These are phyloP conservation scores for Raphanus hybrid DNA, from an alignment of 441 rosid genomes.

Conservation along the genomic window DNA sequence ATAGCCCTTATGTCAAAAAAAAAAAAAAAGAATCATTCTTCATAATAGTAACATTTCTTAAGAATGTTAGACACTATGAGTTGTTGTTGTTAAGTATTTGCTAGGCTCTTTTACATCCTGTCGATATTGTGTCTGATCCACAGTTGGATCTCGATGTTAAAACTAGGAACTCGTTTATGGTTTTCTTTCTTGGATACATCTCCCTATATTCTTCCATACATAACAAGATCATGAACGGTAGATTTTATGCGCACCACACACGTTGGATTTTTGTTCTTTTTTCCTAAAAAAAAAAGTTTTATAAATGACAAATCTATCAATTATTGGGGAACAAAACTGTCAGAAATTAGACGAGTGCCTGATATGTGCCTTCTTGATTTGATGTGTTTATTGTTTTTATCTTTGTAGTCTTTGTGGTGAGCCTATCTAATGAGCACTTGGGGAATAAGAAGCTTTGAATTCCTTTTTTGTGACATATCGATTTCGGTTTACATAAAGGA, in stretches of 20 bases:
- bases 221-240: not conserved
- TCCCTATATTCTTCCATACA: not conserved
- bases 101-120: not conserved
- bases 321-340: slow-evolving; percentile 32
- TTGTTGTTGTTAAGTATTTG: not conserved
- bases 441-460: not conserved
- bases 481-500: not conserved
- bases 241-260: not conserved
- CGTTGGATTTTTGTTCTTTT: not conserved
- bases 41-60: no score
- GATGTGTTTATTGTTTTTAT: not conserved
- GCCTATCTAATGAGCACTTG: not conserved
- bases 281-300: not conserved
- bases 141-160: not conserved
- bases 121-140: not conserved
- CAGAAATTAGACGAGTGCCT: slow-evolving; percentile 18
- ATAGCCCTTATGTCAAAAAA: no score
- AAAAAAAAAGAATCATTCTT: no score
- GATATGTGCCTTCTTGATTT: slow-evolving; percentile 7
- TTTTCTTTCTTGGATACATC: not conserved
- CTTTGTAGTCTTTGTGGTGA: not conserved
- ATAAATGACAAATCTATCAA: slow-evolving; percentile 1
- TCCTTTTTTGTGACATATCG: not conserved
- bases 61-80: not conserved
- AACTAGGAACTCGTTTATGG: not conserved